Evolutionary conservation across 306 rosid genomes (phyloP), one percentile per base, ranked within the genome.

Genomic region (Lotus japonicus): DNA sequence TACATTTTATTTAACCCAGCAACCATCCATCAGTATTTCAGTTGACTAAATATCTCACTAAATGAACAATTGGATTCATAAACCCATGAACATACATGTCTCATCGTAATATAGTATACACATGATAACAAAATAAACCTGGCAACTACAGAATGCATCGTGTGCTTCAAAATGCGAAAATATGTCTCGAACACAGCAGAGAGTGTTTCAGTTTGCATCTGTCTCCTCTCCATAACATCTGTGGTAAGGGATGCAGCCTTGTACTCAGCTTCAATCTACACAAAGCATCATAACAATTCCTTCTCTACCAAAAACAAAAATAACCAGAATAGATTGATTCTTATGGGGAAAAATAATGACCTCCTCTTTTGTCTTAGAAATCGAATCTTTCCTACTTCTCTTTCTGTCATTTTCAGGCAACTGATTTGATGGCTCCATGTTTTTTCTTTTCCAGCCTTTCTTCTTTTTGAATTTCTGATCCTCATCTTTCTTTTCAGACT

Each of bases 181-280:
- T 88, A 95, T 45, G 87, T 88, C 86, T 90, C 97, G 75, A 95
- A 95, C 8, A 95, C 84, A 70, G 97, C 91, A 79, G 97, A 85
- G 70, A 90, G 99, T 23, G 96, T 85, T 68, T 88, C 88, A 35
- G 99, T 71, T 77, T 95, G 97, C 89, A 85, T 90, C 62, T 76
- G 84, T 83, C 84, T 84, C 83, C 52, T 80, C 85, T 87, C 97
- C 58, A 19, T 48, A 42, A 77, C 79, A 84, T 95, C 97, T 17
- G 82, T 86, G 12, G 90, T 76, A 70, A 87, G 85, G 44, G 95
- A 86, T 57, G 80, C 99, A 69, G 97, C 85, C 88, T 86, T 95
- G 83, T 95, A 95, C 74, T 90, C 97, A 55, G 99, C 97, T 78
- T 78, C 88, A 76, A 95, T 97, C 99, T 90, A 68, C 62, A 58